Percentiles rank a stretch among this genome's conserved stretches.
Conservation (phyloP, 1,284 basidiomycete species). For the Thecaphora thlaspeos region DNA sequence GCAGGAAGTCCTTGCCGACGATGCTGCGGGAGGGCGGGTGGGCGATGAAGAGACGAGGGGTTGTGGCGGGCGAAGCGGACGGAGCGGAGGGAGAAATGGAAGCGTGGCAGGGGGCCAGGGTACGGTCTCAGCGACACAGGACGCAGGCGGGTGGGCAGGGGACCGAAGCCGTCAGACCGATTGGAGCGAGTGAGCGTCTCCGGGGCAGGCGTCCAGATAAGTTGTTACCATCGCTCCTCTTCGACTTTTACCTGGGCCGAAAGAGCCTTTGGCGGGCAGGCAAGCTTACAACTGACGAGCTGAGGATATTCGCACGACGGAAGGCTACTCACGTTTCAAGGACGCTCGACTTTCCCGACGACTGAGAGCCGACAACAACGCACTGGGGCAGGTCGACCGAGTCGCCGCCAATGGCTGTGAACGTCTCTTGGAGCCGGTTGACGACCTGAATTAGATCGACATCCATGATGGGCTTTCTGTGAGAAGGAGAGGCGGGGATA, state of each 20-base stretch:
- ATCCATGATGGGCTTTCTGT: conserved; percentile 38
- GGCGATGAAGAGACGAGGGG: neutral
- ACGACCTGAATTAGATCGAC: conserved; percentile 87
- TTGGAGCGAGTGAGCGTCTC: too few relatives aligned
- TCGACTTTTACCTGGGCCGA: too few relatives aligned
- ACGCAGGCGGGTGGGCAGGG: too few relatives aligned
- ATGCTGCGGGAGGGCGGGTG: conserved; percentile 64
- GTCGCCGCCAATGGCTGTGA: conserved; percentile 60
- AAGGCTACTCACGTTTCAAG: conserved; percentile 60
- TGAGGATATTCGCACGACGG: neutral
- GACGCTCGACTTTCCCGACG: conserved; percentile 64
- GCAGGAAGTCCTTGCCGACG: conserved; percentile 82
- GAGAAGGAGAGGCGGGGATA: too few relatives aligned
- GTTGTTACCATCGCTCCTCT: too few relatives aligned
- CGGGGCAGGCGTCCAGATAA: too few relatives aligned
- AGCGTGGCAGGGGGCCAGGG: too few relatives aligned
- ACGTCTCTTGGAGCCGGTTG: conserved; percentile 78
- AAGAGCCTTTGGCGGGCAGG: neutral
- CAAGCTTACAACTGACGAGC: neutral
- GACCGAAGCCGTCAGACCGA: too few relatives aligned
- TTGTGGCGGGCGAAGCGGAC: conserved; percentile 1
- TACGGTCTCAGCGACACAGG: too few relatives aligned
- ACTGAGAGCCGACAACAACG: conserved; percentile 61
- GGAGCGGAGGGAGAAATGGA: too few relatives aligned
- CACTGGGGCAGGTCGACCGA: conserved; percentile 63